These are phyloP conservation scores for Nosema granulosis DNA, from an alignment of 371 early-diverging fungal genomes.

Conservation along the genomic window DNA sequence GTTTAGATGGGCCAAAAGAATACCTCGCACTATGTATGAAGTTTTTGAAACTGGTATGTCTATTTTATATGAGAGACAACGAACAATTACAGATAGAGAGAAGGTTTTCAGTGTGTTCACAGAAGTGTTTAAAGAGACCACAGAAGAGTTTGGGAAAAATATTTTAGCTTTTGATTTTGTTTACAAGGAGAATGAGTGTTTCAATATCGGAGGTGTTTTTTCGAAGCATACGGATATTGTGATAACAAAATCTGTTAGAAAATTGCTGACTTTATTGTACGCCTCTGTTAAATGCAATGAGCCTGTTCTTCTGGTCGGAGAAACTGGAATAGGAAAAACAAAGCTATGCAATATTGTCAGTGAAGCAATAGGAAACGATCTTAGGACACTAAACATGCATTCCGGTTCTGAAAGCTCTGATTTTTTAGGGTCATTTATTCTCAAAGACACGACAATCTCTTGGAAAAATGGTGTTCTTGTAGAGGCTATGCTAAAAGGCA, in stretches of 20 bases:
- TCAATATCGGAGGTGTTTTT: not conserved
- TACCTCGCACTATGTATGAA: constrained; percentile 71
- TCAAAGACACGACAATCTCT: constrained; percentile 70
- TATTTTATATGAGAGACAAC: constrained; percentile 83
- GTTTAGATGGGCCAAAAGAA: constrained; percentile 91
- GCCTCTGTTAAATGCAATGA: constrained; percentile 78
- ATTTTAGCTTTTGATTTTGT: not conserved
- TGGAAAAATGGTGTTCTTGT: constrained; percentile 77
- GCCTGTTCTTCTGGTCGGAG: constrained; percentile 91
- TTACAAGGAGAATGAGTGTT: not conserved
- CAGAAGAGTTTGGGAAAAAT: not conserved
- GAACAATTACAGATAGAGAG: constrained; percentile 75
- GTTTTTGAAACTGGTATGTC: constrained; percentile 85
- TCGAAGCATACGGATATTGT: too few species aligned
- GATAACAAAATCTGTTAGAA: constrained; percentile 66
- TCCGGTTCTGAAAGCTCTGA: constrained; percentile 92
- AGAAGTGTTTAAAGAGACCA: not conserved
- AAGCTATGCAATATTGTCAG: constrained; percentile 88
- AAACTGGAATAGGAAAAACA: constrained; percentile 98
- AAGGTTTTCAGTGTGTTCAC: constrained; percentile 15
- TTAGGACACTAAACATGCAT: constrained; percentile 89
- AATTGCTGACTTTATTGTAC: constrained; percentile 78
- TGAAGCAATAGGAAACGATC: constrained; percentile 68
- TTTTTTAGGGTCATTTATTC: constrained; percentile 75
- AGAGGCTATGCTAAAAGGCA: constrained; percentile 83